These are phyloP conservation scores for Cephaloascus fragrans DNA, from an alignment of 805 yeast species.

Conservation along the genomic window DNA sequence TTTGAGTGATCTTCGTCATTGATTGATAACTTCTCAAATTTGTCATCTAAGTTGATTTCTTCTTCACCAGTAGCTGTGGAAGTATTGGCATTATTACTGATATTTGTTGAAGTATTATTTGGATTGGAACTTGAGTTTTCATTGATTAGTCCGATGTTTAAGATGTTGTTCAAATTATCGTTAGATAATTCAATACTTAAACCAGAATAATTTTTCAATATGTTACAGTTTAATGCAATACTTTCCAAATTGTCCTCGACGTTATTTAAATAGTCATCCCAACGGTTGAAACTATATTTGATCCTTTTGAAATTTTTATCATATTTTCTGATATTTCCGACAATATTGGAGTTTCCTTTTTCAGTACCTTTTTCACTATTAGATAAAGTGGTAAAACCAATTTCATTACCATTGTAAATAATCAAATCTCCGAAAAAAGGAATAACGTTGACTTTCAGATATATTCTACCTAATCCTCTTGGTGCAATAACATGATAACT, in stretches of 20 bases:
- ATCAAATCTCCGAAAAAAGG: slow-evolving; percentile 88
- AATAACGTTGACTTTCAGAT: slow-evolving; percentile 67
- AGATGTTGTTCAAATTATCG: slow-evolving; percentile 30
- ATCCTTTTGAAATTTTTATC: slow-evolving; percentile 61
- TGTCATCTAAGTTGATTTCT: not conserved
- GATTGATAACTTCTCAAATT: slow-evolving; percentile 1
- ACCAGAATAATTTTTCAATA: slow-evolving; percentile 25
- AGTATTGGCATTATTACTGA: not conserved
- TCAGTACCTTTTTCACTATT: slow-evolving; percentile 6
- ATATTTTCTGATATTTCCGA: slow-evolving; percentile 39
- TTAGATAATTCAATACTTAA: slow-evolving; percentile 34
- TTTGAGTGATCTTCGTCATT: no score
- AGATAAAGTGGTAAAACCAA: no score
- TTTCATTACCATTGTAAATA: slow-evolving; percentile 42
- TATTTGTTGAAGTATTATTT: no score
- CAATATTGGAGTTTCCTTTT: no score
- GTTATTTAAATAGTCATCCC: slow-evolving; percentile 62
- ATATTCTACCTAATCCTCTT: slow-evolving; percentile 72
- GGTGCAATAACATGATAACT: slow-evolving; percentile 76
- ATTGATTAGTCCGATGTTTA: not conserved
- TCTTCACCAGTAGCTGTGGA: not conserved
- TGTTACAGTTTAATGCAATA: slow-evolving; percentile 28
- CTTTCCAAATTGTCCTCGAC: slow-evolving; percentile 33
- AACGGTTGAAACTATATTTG: slow-evolving; percentile 64
- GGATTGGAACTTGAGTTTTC: not conserved